Conservation (phyloP, 345 rosid species). For the Citrus hindsii region DNA sequence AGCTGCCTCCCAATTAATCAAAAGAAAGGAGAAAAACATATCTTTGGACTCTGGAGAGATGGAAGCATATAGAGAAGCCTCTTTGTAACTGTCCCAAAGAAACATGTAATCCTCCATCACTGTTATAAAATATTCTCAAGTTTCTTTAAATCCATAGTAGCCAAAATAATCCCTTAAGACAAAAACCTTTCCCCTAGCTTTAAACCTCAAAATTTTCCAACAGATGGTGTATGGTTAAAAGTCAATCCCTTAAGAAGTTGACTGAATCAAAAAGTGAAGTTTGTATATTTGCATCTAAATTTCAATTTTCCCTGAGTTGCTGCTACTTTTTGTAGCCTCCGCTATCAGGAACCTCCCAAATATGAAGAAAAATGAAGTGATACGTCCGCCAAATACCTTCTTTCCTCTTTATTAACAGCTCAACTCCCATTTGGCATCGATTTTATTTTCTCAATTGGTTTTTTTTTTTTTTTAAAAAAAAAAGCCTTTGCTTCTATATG, state of each 20-base stretch:
- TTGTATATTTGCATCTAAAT: neutral
- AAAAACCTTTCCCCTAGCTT: no score
- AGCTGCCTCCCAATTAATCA: no score
- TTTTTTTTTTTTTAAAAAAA: neutral
- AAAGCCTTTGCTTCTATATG: neutral
- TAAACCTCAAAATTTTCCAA: no score
- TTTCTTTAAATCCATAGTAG: no score
- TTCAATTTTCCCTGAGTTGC: neutral
- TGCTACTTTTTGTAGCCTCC: neutral
- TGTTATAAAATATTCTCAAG: no score
- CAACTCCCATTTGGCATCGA: neutral
- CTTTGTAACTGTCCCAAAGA: no score
- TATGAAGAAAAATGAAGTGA: neutral
- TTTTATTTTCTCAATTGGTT: neutral
- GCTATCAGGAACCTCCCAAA: neutral
- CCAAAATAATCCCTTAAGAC: no score
- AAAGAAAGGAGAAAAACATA: no score
- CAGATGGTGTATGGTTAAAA: neutral
- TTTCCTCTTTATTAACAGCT: neutral
- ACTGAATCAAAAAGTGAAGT: neutral
- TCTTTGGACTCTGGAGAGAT: no score
- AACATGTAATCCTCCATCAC: no score
- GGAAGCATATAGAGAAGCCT: no score
- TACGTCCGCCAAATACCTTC: neutral
- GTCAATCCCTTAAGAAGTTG: neutral